Percentiles rank a stretch among this genome's conserved stretches.
phyloP scores from a whole-genome alignment of 2,329 filamentous ascomycete species.

The Elsinoe arachidis region DNA sequence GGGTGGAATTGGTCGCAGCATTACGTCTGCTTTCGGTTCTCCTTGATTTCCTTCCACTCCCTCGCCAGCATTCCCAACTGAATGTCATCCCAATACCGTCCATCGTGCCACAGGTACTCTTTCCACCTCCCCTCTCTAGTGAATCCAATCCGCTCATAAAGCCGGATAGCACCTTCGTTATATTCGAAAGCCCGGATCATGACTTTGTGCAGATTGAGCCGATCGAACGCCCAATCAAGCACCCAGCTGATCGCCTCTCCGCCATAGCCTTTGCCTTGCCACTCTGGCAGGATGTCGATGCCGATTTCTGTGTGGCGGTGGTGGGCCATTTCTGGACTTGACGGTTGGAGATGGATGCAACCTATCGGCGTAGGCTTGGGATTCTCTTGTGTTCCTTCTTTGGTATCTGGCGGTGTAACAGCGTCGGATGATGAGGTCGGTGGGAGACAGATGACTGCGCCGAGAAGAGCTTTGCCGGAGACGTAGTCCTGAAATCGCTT shows the following conservation, averaged over 20 bases:
- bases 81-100: conserved; percentile 30
- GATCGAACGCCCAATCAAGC: conserved; percentile 39
- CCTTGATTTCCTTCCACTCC: conserved; percentile 28
- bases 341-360: conserved; percentile 19
- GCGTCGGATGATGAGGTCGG: not conserved
- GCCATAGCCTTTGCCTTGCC: conserved; percentile 39
- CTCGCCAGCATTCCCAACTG: conserved; percentile 32
- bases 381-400: conserved; percentile 4
- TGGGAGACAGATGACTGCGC: conserved; percentile 32
- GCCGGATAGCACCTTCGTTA: conserved; percentile 34
- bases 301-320: conserved; percentile 37
- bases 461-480: conserved; percentile 22
- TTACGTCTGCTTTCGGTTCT: not conserved
- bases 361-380: conserved; percentile 27
- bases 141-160: conserved; percentile 42
- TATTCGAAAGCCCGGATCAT: conserved; percentile 34
- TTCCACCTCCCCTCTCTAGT: conserved; percentile 35
- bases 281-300: conserved; percentile 28
- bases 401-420: not conserved
- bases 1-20: too few relatives aligned
- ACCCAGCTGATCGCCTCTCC: conserved; percentile 41
- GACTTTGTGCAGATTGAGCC: conserved; percentile 39
- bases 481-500: conserved; percentile 1
- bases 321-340: conserved; percentile 20
- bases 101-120: conserved; percentile 37